These are phyloP conservation scores for Xylaria sp. DNA, from an alignment of 2,329 filamentous ascomycete species.

Conservation along the genomic window DNA sequence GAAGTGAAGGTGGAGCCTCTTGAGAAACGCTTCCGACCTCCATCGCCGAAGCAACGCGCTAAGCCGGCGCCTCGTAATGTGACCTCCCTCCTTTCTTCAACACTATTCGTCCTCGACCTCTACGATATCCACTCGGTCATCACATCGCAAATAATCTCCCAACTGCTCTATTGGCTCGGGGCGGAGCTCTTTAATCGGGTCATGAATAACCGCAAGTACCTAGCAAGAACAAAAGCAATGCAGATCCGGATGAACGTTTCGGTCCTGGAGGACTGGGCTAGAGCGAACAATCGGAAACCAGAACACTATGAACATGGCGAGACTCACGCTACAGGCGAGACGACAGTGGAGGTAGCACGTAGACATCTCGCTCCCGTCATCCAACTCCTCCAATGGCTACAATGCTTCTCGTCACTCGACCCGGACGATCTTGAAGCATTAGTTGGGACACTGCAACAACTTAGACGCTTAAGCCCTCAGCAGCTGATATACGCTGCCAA, in stretches of 20 bases:
- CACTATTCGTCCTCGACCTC: conserved; percentile 95
- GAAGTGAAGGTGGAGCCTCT: conserved; percentile 90
- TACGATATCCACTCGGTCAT: conserved; percentile 99
- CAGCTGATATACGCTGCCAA: conserved; percentile 93
- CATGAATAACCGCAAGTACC: conserved; percentile 94
- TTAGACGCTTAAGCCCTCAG: conserved; percentile 84
- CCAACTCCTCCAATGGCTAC: conserved; percentile 95
- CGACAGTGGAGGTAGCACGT: conserved; percentile 83
- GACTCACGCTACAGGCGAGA: conserved; percentile 85
- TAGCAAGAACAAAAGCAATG: conserved; percentile 98
- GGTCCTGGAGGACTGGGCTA: conserved; percentile 93
- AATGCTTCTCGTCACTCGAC: conserved; percentile 94
- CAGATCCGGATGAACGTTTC: conserved; percentile 99
- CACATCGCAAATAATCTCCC: conserved; percentile 87
- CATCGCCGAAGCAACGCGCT: conserved; percentile 90
- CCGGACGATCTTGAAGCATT: conserved; percentile 87
- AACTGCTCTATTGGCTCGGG: conserved; percentile 95
- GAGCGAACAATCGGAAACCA: conserved; percentile 90
- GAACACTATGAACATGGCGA: conserved; percentile 96
- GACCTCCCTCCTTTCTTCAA: conserved; percentile 93
- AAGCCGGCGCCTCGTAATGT: conserved; percentile 95
- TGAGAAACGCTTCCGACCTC: conserved; percentile 90
- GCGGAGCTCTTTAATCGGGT: conserved; percentile 97
- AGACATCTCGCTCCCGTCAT: conserved; percentile 90
- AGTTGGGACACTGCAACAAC: conserved; percentile 87